Evolutionary conservation across 2,329 filamentous ascomycete genomes (phyloP).

Genomic region (Apiospora hydei): DNA sequence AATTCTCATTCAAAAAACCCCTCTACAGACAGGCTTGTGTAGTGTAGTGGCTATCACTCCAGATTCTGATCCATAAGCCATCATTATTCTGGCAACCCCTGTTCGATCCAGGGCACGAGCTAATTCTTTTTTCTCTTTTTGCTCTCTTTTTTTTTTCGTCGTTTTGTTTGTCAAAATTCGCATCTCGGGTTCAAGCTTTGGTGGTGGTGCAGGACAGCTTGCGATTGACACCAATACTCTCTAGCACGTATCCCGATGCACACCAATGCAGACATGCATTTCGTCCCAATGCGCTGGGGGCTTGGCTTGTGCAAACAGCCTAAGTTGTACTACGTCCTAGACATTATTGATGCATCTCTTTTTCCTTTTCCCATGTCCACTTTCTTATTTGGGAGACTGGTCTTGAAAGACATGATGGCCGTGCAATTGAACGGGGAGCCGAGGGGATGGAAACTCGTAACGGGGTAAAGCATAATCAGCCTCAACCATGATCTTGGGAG

Average conservation of each 20-base stretch:
- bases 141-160: background rate
- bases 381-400: no score
- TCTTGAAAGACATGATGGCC: background rate
- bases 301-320: no score
- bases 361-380: no score
- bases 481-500: background rate
- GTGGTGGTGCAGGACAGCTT: no score
- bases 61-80: slow-evolving; percentile 14
- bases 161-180: background rate
- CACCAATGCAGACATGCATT: no score
- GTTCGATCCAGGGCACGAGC: slow-evolving; percentile 20
- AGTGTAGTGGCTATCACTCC: slow-evolving; percentile 19
- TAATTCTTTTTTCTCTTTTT: background rate
- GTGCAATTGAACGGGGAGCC: background rate
- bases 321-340: no score
- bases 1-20: no score
- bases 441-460: slow-evolving; percentile 3
- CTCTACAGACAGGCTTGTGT: background rate
- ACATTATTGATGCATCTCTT: no score
- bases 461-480: background rate
- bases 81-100: slow-evolving; percentile 13
- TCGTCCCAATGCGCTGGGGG: no score
- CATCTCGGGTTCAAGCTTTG: background rate
- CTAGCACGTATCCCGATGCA: no score
- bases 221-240: no score